Evolutionary conservation across 2,329 filamentous ascomycete species (phyloP).

Genomic region (Cytospora leucostoma): DNA sequence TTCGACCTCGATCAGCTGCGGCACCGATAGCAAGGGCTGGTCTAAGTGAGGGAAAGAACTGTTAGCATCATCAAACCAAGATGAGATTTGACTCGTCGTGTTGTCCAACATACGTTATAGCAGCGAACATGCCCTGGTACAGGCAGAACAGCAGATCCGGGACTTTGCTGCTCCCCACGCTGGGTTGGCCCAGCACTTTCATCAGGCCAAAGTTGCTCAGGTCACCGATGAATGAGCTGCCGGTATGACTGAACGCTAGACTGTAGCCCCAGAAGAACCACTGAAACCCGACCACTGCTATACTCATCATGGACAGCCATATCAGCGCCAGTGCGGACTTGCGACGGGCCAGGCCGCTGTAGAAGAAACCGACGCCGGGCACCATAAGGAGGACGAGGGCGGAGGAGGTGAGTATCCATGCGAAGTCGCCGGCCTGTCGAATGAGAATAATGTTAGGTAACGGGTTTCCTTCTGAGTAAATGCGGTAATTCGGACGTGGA

Average conservation of each 20-base stretch:
- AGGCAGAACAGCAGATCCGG: conserved; percentile 84
- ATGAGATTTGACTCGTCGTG: not conserved
- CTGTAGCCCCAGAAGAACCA: conserved; percentile 98
- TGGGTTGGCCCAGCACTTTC: conserved; percentile 74
- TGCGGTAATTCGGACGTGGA: conserved; percentile 3
- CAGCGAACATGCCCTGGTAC: conserved; percentile 87
- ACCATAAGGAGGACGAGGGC: conserved; percentile 90
- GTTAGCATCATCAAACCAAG: not conserved
- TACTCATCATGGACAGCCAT: conserved; percentile 80
- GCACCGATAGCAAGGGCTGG: conserved; percentile 61
- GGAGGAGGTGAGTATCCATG: conserved; percentile 75
- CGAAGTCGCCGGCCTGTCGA: conserved; percentile 72
- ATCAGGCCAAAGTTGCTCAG: conserved; percentile 80
- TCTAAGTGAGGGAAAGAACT: conserved; percentile 34
- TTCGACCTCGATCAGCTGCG: conserved; percentile 61
- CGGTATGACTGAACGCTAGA: conserved; percentile 78
- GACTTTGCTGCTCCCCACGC: conserved; percentile 68
- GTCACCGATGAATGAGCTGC: conserved; percentile 76
- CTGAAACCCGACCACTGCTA: conserved; percentile 79
- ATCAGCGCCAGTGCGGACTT: conserved; percentile 88
- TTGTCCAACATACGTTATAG: conserved; percentile 70
- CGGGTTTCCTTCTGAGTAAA: not conserved
- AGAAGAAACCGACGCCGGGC: conserved; percentile 92
- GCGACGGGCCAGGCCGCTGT: conserved; percentile 83
- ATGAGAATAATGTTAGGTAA: not conserved